Base-by-base conservation (phyloP, 768 basidiomycete genomes). In the Naganishia onofrii region DNA sequence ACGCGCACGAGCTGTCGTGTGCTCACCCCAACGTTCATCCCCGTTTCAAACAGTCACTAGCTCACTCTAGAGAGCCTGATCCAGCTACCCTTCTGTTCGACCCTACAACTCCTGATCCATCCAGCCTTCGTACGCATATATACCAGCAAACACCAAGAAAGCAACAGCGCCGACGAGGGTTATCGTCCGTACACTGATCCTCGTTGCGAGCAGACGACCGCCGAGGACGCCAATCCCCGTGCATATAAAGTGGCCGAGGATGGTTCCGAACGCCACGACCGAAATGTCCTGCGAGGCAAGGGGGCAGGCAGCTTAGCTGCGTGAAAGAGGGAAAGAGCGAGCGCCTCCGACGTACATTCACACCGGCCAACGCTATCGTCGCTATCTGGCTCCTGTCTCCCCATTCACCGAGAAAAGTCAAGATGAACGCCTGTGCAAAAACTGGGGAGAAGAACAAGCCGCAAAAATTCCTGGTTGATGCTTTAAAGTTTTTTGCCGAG, bases 381-480 rank as follows among this genome's bases (percentile, higher is more conserved):
- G 96, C 90, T 75, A 98, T 92, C 83, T 99, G 95, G 77, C 92
- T 95, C 66, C 95, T 83, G 82, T 98, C 96, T 0, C 96, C 95
- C 96, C 96, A 98, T 82, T 99, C 96, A 12, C 94, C 96, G n/a
- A 99, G 84, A 82, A 97, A 97, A 0, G 95, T 98, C 70, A 99
- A 84, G 36, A 95, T 83, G 76, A 99, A 97, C 0, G 92, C 88
- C 81, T 99, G 93, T 2, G 93, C 93, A 77, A 97, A 95, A 1
- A 96, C 92, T 0, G 95, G 95, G 0, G 91, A 93, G 23, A 97
- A 82, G 73, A 94, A 81, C 21, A 93, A 82, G 75, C 88, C 88
- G 79, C 87, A 89, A 75, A 93, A 88, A 78, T 94, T 94, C 74
- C 92, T 85, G 6, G 87, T 83, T 10, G 92, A 89, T 23, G 94